Conservation (phyloP, 768 basidiomycete species). For the Lentinula lateritia region DNA sequence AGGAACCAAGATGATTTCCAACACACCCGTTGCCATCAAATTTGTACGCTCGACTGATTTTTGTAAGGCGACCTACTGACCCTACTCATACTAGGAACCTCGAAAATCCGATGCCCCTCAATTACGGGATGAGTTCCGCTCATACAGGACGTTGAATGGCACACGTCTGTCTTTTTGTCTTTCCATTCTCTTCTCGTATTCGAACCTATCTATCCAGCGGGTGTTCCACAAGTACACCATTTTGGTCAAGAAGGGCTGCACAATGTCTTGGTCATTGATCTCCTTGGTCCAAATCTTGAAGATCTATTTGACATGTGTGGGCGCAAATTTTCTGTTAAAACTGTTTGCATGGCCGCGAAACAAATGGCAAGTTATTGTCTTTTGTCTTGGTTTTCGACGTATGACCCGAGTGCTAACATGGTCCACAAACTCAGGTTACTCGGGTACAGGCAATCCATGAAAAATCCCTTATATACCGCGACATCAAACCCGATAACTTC, state of each 20-base stretch:
- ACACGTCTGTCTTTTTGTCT: slow-evolving; percentile 57
- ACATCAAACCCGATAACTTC: slow-evolving; percentile 99
- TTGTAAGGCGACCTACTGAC: slow-evolving; percentile 4
- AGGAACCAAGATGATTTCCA: slow-evolving; percentile 86
- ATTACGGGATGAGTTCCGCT: slow-evolving; percentile 93
- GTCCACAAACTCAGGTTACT: slow-evolving; percentile 59
- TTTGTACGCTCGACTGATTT: slow-evolving; percentile 56
- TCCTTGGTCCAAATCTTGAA: slow-evolving; percentile 95
- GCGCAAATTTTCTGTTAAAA: slow-evolving; percentile 97
- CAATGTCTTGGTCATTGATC: slow-evolving; percentile 91
- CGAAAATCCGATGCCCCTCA: slow-evolving; percentile 98
- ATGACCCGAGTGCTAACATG: neutral
- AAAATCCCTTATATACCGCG: slow-evolving; percentile 96
- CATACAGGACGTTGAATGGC: slow-evolving; percentile 90
- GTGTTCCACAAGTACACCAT: slow-evolving; percentile 97
- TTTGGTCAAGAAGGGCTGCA: slow-evolving; percentile 98
- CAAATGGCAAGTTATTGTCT: slow-evolving; percentile 75
- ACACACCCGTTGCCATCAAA: slow-evolving; percentile 92
- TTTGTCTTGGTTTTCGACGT: slow-evolving; percentile 2
- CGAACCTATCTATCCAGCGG: slow-evolving; percentile 45
- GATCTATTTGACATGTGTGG: slow-evolving; percentile 99
- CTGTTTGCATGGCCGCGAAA: slow-evolving; percentile 97
- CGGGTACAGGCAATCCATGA: slow-evolving; percentile 98
- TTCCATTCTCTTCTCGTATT: slow-evolving; percentile 9
- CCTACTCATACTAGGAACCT: slow-evolving; percentile 58